Conservation (phyloP, 768 basidiomycete species). For the Termitomyces heimii region DNA sequence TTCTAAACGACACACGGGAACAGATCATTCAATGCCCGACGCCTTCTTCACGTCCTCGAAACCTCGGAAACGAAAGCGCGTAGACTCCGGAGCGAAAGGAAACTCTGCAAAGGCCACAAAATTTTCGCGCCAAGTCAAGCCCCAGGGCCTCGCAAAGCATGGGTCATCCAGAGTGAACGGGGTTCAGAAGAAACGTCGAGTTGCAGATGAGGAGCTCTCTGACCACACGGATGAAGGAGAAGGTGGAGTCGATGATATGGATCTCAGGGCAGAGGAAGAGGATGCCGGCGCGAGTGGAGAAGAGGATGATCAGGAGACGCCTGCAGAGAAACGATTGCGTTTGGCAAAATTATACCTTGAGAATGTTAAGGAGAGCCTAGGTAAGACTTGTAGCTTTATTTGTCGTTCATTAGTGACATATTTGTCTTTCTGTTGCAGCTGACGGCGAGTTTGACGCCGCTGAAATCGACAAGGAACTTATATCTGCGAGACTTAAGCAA, state of each 20-base stretch:
- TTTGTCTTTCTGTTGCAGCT: slow-evolving; percentile 29
- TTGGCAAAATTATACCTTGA: slow-evolving; percentile 89
- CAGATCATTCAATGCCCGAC: slow-evolving; percentile 59
- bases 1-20: background rate
- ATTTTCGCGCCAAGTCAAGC: slow-evolving; percentile 20
- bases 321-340: slow-evolving; percentile 87
- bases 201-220: slow-evolving; percentile 62
- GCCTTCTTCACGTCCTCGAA: slow-evolving; percentile 69
- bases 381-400: slow-evolving; percentile 30
- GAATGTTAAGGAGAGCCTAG: slow-evolving; percentile 70
- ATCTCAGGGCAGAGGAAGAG: slow-evolving; percentile 46
- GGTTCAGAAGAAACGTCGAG: slow-evolving; percentile 21
- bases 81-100: slow-evolving; percentile 23
- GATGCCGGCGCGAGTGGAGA: slow-evolving; percentile 63
- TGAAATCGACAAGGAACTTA: slow-evolving; percentile 90
- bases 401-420: background rate
- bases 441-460: slow-evolving; percentile 94
- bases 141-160: slow-evolving; percentile 16
- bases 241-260: slow-evolving; percentile 65
- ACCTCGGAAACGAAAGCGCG: slow-evolving; percentile 57
- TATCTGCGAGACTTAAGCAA: slow-evolving; percentile 84
- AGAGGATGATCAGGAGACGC: slow-evolving; percentile 85
- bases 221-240: slow-evolving; percentile 52
- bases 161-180: slow-evolving; percentile 19
- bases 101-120: slow-evolving; percentile 17